These are phyloP conservation scores for Pseudonitzschia pungens DNA, from an alignment of 108 stramenopile genomes.

Conservation along the genomic window DNA sequence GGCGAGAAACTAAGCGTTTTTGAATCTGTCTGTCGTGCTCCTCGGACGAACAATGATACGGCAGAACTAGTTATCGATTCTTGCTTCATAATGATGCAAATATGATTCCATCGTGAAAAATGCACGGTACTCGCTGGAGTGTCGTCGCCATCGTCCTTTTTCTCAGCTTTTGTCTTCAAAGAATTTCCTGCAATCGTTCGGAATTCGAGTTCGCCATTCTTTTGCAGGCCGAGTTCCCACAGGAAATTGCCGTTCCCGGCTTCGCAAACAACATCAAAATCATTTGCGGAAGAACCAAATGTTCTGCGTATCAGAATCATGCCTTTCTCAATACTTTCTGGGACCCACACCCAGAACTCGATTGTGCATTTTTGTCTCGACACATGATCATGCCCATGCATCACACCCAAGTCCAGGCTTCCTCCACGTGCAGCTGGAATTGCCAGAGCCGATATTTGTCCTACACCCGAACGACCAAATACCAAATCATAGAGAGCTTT, in stretches of 20 bases:
- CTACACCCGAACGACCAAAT: conserved; percentile 56
- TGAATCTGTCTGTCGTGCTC: conserved; percentile 21
- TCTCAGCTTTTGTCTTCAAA: conserved; percentile 23
- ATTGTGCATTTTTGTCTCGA: conserved; percentile 73
- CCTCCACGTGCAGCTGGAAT: conserved; percentile 67
- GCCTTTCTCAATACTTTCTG: conserved; percentile 53
- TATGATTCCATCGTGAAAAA: conserved; percentile 87
- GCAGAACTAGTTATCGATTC: conserved; percentile 29
- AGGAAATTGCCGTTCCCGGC: conserved; percentile 58
- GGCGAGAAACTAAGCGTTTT: conserved; percentile 39
- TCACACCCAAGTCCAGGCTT: conserved; percentile 82
- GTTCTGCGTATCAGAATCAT: conserved; percentile 71
- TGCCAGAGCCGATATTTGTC: conserved; percentile 56
- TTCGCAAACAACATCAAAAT: conserved; percentile 61
- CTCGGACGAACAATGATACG: conserved; percentile 45
- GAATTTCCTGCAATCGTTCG: conserved; percentile 48
- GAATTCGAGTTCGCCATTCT: conserved; percentile 75
- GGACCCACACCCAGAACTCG: conserved; percentile 84
- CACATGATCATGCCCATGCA: conserved; percentile 56
- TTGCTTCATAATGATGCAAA: conserved; percentile 55
- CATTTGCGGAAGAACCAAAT: conserved; percentile 44
- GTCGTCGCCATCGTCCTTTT: conserved; percentile 30
- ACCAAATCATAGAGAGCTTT: conserved; percentile 79
- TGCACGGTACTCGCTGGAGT: conserved; percentile 33
- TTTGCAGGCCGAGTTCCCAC: conserved; percentile 78